Base-by-base conservation (phyloP, 257 asterid genomes). In the Handroanthus guayacan region DNA sequence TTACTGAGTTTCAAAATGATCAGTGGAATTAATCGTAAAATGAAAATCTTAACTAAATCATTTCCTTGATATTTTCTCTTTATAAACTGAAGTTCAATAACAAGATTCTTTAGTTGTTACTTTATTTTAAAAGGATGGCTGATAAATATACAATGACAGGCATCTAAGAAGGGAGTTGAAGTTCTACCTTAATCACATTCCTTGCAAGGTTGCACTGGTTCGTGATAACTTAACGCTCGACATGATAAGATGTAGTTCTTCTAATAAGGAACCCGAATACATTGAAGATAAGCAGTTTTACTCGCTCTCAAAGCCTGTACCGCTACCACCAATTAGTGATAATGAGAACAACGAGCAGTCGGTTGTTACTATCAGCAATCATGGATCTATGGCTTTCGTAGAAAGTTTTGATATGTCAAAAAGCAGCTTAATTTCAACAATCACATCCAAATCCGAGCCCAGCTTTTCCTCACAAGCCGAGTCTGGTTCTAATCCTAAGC, bases 151-250 rank as follows among this genome's bases (percentile, higher is more conserved):
- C 68, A 36, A 75, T 74, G 71, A 77, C 92, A 90, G 97, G 96
- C 87, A 81, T 82, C 85, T 92, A 50, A 74, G 92, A 64, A 86
- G 77, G 86, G 97, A 92, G 81, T 58, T 75, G 71, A 83, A 82
- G 80, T 84, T 71, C 84, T 90, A 84, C 89, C 89, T 87, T 62
- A 86, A 87, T 81, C 85, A 89, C 77, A 79, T 92, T 58, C 84
- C 91, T 38, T 82, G 97, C 89, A 92, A 92, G 86, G 85, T 81
- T 52, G 97, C 95, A n/a, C 36, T 83, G 47, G 72, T 90, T 50
- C 91, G 48, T 41, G 95, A 92, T 56, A 82, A 88, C 79, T 87
- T 86, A 50, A 64, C 83, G 3, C 62, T 88, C 71, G 75, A 83
- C 60, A 68, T 85, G 55, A 56, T 83, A 83, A 86, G 87, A 76